Conservation (phyloP, 345 rosid species). For the rapeseed (Brassica napus) region DNA sequence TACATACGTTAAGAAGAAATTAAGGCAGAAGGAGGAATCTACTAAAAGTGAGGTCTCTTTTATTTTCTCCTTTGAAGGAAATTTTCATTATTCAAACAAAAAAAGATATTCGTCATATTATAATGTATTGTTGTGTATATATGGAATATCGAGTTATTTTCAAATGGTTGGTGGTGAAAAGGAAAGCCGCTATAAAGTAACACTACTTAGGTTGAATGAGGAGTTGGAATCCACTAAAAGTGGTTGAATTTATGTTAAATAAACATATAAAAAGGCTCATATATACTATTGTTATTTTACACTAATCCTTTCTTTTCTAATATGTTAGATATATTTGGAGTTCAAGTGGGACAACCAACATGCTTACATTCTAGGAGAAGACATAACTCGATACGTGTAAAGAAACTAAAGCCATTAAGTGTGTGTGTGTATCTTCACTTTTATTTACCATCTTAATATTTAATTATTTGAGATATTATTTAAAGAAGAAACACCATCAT, state of each 20-base stretch:
- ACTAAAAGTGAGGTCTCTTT: slow-evolving; percentile 62
- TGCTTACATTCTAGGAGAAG: slow-evolving; percentile 58
- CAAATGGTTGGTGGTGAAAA: slow-evolving; percentile 85
- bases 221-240: slow-evolving; percentile 95
- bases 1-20: slow-evolving; percentile 11
- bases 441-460: slow-evolving; percentile 4
- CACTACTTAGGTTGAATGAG: slow-evolving; percentile 66
- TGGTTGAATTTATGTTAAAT: slow-evolving; percentile 41
- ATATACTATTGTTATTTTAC: slow-evolving; percentile 13
- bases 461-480: slow-evolving; percentile 10
- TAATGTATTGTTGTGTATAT: slow-evolving; percentile 16
- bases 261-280: slow-evolving; percentile 16
- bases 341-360: slow-evolving; percentile 58
- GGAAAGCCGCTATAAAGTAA: slow-evolving; percentile 66
- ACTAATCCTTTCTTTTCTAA: slow-evolving; percentile 17
- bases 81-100: slow-evolving; percentile 26
- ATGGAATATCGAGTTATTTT: slow-evolving; percentile 42
- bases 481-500: slow-evolving; percentile 50
- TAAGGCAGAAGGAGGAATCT: slow-evolving; percentile 30
- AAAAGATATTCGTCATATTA: slow-evolving; percentile 2
- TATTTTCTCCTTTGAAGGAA: slow-evolving; percentile 23
- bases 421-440: slow-evolving; percentile 37
- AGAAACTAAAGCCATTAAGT: slow-evolving; percentile 51
- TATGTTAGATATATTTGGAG: slow-evolving; percentile 42
- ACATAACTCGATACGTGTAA: slow-evolving; percentile 58